These are phyloP conservation scores for Quambalaria eucalypti DNA, from an alignment of 1,284 basidiomycete genomes.

Conservation along the genomic window DNA sequence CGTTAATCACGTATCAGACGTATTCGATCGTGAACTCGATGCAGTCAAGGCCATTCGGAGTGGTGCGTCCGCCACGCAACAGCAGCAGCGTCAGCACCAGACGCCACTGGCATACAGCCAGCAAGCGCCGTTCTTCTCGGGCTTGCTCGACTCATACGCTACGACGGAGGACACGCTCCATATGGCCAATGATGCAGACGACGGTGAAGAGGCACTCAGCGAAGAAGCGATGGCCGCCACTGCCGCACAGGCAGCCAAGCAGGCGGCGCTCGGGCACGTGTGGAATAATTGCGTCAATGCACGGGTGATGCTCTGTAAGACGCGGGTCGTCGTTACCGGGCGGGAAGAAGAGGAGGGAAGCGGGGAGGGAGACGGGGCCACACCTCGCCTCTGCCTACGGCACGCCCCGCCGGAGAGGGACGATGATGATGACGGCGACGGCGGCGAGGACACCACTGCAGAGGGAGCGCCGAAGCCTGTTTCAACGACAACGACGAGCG, in stretches of 20 bases:
- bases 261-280: neutral
- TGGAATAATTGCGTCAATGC: constrained; percentile 2
- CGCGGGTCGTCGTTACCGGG: neutral
- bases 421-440: neutral
- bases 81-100: neutral
- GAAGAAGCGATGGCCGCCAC: neutral
- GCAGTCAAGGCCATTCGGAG: neutral
- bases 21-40: neutral
- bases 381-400: neutral
- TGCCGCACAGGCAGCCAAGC: neutral
- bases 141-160: too few relatives aligned
- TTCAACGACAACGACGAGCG: neutral
- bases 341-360: neutral
- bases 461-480: neutral
- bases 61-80: neutral
- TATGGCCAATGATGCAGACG: neutral
- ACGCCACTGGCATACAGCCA: neutral
- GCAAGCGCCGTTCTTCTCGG: neutral
- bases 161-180: neutral
- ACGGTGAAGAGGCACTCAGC: neutral
- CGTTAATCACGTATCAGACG: constrained; percentile 1
- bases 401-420: neutral
- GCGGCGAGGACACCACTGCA: neutral
- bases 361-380: neutral
- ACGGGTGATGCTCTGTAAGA: neutral